Percentiles rank a stretch among this genome's conserved stretches.
phyloP scores from a whole-genome alignment of 768 basidiomycete species.

The Suillus tomentosus region DNA sequence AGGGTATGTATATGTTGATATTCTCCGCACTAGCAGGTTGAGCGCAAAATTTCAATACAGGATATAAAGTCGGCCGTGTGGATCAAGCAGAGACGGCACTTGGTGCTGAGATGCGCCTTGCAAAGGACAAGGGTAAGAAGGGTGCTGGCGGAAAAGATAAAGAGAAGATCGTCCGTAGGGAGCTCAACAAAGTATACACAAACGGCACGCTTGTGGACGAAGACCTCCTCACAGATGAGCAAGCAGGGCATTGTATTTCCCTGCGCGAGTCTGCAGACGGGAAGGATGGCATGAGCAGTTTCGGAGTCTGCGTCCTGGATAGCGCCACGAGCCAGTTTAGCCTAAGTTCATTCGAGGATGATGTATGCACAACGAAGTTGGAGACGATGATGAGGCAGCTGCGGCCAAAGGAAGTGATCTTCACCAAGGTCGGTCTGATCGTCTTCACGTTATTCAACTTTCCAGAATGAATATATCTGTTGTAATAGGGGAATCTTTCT shows the following conservation, averaged over 20 bases:
- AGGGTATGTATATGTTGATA: slow-evolving; percentile 46
- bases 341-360: slow-evolving; percentile 86
- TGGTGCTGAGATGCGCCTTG: slow-evolving; percentile 93
- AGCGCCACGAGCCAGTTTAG: slow-evolving; percentile 96
- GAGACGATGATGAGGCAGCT: slow-evolving; percentile 94
- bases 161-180: slow-evolving; percentile 90
- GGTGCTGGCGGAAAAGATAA: slow-evolving; percentile 52
- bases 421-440: slow-evolving; percentile 67
- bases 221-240: slow-evolving; percentile 85
- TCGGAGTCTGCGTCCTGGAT: slow-evolving; percentile 91
- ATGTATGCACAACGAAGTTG: slow-evolving; percentile 87
- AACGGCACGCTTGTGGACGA: slow-evolving; percentile 95
- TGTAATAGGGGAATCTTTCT: slow-evolving; percentile 76
- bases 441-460: neutral
- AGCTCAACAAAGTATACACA: slow-evolving; percentile 94
- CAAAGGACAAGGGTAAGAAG: slow-evolving; percentile 53
- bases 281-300: slow-evolving; percentile 50
- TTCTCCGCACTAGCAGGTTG: neutral
- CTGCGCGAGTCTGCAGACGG: slow-evolving; percentile 60
- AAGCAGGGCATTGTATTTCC: slow-evolving; percentile 93
- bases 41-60: slow-evolving; percentile 34
- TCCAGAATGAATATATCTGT: neutral
- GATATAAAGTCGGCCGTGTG: slow-evolving; percentile 94
- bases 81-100: slow-evolving; percentile 97
- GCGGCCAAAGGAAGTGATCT: slow-evolving; percentile 88